A percentile compares a stretch with the other conserved stretches of the same genome.
Conservation (phyloP, 2,329 filamentous ascomycete genomes). For the Dactylellina leptospora region DNA sequence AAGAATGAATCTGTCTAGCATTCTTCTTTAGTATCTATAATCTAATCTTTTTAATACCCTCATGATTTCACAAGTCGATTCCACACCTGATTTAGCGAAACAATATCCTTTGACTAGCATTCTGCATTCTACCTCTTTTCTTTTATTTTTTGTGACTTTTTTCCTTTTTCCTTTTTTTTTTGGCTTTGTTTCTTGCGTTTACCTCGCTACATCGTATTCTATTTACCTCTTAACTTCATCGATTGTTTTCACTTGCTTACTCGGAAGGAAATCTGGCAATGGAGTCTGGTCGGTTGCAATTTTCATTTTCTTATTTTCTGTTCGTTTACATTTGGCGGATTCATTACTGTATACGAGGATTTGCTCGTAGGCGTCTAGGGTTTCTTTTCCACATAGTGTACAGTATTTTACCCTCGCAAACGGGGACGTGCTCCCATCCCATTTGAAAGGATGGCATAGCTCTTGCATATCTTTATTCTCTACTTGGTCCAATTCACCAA, state of each 20-base stretch:
- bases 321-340: slow-evolving; percentile 3
- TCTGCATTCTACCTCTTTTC: slow-evolving; percentile 49
- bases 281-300: slow-evolving; percentile 39
- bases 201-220: neutral
- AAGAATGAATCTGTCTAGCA: slow-evolving; percentile 49
- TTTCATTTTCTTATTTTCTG: neutral
- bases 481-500: no score
- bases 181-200: slow-evolving; percentile 39
- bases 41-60: slow-evolving; percentile 53
- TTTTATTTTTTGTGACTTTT: slow-evolving; percentile 52
- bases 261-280: slow-evolving; percentile 37
- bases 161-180: no score
- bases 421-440: no score
- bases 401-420: slow-evolving; percentile 37
- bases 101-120: slow-evolving; percentile 51
- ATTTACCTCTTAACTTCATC: neutral
- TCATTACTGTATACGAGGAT: no score
- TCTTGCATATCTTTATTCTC: neutral
- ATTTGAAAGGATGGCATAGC: no score
- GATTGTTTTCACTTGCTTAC: slow-evolving; percentile 1
- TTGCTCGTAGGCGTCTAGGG: slow-evolving; percentile 40
- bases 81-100: slow-evolving; percentile 54
- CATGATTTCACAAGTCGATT: slow-evolving; percentile 54
- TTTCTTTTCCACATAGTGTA: slow-evolving; percentile 23
- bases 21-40: slow-evolving; percentile 42